Evolutionary conservation across 768 basidiomycete species (phyloP), one percentile per base, ranked within the genome.

Genomic region (Zangia roseola): DNA sequence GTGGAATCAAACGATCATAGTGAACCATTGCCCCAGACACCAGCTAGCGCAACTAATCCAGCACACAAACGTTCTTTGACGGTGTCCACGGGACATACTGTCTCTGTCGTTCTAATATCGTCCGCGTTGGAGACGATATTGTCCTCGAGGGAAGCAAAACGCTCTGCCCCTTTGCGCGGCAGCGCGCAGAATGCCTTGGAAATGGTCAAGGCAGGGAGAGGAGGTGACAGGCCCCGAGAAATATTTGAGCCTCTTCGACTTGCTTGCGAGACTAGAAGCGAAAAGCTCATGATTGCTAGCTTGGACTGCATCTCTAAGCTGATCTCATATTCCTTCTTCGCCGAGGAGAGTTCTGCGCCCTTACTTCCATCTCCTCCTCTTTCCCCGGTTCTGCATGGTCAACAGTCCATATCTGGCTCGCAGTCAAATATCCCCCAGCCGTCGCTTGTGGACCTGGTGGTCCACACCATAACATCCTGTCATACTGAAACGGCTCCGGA

Each of bases 271-370:
- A 97, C 94, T 5, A 81, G 85, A 43, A 89, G 79, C 54, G 94
- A 97, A 65, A 92, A 92, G 57, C 80, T 98, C 28, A 91, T 94
- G 86, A 91, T 97, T 64, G 91, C 94, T 16, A 95, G 94, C 59
- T 74, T 99, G 66, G 97, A 99, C 69, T 94, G 97, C 62, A 93
- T 97, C 52, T 91, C 93, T 47, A 99, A 99, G 70, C 82, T 99
- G 56, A 91, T 98, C 54, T 94, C 94, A 7, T 92, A 98, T 69
- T 94, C 92, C 21, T 98, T 98, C 80, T 97, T 98, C 62, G 81
- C 82, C 36, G 94, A 97, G 58, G 68, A 79, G 26, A 70, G 74
- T 30, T 66, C 74, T 9, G 49, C 69, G 68, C 28, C 69, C 57
- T 31, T 71, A 5, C 57, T 86, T 42, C 76, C 81, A 4, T 91